phyloP scores from a whole-genome alignment of 1,139 yeast species.

The Komagataea norvegica region DNA sequence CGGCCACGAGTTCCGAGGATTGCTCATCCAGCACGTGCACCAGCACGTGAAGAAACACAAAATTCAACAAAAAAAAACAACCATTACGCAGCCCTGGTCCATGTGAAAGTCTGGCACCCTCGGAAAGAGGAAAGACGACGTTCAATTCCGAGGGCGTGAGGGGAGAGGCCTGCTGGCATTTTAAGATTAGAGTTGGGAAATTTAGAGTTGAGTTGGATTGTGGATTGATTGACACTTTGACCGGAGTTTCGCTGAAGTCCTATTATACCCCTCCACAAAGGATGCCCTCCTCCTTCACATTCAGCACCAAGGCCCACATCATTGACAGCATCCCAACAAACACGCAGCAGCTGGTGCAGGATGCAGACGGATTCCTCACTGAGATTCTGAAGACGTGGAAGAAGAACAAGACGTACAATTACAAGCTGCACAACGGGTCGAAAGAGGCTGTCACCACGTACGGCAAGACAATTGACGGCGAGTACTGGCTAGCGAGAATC shows the following conservation, averaged over 20 bases:
- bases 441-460: slow-evolving; percentile 35
- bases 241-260: no score
- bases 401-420: slow-evolving; percentile 28
- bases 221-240: no score
- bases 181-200: no score
- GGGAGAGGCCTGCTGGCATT: no score
- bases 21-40: no score
- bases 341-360: slow-evolving; percentile 6
- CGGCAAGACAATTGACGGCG: slow-evolving; percentile 31
- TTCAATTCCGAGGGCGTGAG: no score
- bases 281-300: not conserved
- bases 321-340: not conserved
- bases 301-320: not conserved
- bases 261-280: no score
- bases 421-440: slow-evolving; percentile 23
- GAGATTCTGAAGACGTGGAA: slow-evolving; percentile 27
- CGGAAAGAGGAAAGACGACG: not conserved
- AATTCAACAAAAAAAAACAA: no score
- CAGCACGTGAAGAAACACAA: no score
- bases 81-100: no score
- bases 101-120: no score
- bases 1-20: not conserved
- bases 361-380: slow-evolving; percentile 25
- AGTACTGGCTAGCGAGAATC: slow-evolving; percentile 44
- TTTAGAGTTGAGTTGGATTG: no score